Percentiles rank a stretch among this genome's conserved stretches.
Evolutionary conservation across 129 eudicot species (phyloP).

Genomic region (Ambrosia trifida): DNA sequence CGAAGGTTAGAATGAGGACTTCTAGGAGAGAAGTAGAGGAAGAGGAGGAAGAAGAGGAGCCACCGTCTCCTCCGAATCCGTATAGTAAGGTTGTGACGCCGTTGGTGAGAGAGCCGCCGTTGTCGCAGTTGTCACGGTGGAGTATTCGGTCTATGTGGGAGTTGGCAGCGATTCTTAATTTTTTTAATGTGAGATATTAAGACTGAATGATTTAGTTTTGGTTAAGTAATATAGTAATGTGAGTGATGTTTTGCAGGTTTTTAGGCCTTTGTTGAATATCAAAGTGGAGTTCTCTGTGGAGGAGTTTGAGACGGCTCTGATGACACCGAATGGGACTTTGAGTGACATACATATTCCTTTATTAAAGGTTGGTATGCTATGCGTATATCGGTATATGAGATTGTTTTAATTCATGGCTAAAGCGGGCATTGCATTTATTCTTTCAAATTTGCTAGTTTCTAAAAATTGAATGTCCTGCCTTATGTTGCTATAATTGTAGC

Average conservation of each 20-base stretch:
- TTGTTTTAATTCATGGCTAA: too few relatives aligned
- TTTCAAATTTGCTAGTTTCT: background rate
- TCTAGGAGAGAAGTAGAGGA: conserved; percentile 10
- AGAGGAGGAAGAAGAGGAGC: conserved; percentile 39
- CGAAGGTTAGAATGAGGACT: conserved; percentile 44
- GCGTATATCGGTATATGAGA: background rate
- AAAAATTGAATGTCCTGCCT: background rate
- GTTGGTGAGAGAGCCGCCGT: conserved; percentile 60
- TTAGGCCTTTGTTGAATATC: conserved; percentile 87
- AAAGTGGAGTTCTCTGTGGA: conserved; percentile 78
- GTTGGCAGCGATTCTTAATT: conserved; percentile 83
- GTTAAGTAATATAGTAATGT: background rate
- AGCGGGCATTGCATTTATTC: background rate
- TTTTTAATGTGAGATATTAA: conserved; percentile 63
- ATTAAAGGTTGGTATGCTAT: conserved; percentile 62
- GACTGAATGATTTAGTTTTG: background rate
- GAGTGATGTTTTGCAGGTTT: conserved; percentile 57
- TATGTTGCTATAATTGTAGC: background rate
- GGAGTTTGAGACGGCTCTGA: conserved; percentile 93
- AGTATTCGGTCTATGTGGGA: conserved; percentile 91
- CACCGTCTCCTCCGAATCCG: conserved; percentile 45
- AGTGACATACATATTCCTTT: conserved; percentile 80
- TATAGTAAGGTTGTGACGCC: conserved; percentile 62
- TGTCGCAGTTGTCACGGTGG: conserved; percentile 84
- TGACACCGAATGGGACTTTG: conserved; percentile 76